Evolutionary conservation across 306 rosid species (phyloP).

Genomic region (Luffa aegyptiaca): DNA sequence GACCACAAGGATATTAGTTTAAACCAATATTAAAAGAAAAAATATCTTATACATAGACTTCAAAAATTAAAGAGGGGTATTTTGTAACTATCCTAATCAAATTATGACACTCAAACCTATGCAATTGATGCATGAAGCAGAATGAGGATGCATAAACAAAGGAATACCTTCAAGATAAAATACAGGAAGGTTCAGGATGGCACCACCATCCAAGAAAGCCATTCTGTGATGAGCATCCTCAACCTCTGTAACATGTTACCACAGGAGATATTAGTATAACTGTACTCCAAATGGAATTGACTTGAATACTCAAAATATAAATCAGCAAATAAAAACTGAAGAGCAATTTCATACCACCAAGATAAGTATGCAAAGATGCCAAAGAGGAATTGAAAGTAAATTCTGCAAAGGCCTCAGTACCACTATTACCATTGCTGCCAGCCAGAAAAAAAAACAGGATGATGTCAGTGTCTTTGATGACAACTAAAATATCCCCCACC

Average conservation of each 20-base stretch:
- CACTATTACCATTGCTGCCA: conserved; percentile 25
- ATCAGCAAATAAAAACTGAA: neutral
- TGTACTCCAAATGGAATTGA: neutral
- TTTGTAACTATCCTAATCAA: neutral
- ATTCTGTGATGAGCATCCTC: conserved; percentile 81
- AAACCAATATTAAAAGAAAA: neutral
- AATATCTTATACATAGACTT: neutral
- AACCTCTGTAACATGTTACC: conserved; percentile 46
- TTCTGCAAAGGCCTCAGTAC: conserved; percentile 20
- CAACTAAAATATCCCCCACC: neutral
- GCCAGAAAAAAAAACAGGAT: conserved; percentile 1
- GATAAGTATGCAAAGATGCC: conserved; percentile 77
- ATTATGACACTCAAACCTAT: neutral
- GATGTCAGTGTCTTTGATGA: neutral
- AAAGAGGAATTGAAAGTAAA: conserved; percentile 41
- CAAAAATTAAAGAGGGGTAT: neutral
- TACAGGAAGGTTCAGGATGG: conserved; percentile 54
- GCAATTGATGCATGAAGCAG: neutral
- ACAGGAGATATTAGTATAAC: neutral
- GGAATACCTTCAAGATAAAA: conserved; percentile 69
- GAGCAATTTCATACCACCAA: conserved; percentile 53
- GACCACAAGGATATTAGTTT: neutral
- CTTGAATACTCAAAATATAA: neutral
- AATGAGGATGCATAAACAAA: neutral
- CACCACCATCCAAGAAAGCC: conserved; percentile 74